Base-by-base conservation (phyloP, 2,329 filamentous ascomycete genomes). In the Trichoderma asperellum region DNA sequence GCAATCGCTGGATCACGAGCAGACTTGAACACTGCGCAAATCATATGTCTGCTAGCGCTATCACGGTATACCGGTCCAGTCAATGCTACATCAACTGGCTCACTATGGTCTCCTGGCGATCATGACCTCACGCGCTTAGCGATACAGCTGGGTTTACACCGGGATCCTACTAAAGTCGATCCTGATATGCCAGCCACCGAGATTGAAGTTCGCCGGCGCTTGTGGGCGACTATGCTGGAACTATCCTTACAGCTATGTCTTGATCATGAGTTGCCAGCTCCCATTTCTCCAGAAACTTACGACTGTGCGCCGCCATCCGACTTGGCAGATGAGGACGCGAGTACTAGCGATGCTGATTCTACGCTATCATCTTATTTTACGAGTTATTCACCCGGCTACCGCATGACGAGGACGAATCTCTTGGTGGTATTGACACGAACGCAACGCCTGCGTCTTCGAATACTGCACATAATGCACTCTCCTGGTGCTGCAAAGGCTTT, bases 181-280 rank as follows among this genome's bases (percentile, higher is more conserved):
- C 14, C 32, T 8, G n/a, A 37, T 8, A 64, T 64, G 61, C 49
- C 61, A 3, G 21, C 47, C 18, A 27, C n/a, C 8, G 61, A 64
- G 10, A 49, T 55, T 27, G 53, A 66, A 24, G 29, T 47, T 12
- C 63, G 35, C 7, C 52, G 53, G 37, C 52, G 63, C 35, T 8
- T 59, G 10, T 66, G 63, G 63, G 63, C 53, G 8, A 66, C 63
- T 18, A 47, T 58, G 34, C 63, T 66, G 5, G 63, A 71, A 8
- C 21, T 64, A 35, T 59, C 65, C 27, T 32, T 21, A 75, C 77
- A 66, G 53, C 27, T 55, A 32, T 57, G 53, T 10, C 53, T 57
- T 70, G 72, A 59, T 5, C 29, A 52, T 24, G 60, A 27, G 6
- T 40, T 63, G 7, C 60, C 60, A 35, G 60, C 60, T 27, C 60